Conservation (phyloP, 768 basidiomycete genomes). For the Mycena alexandri region DNA sequence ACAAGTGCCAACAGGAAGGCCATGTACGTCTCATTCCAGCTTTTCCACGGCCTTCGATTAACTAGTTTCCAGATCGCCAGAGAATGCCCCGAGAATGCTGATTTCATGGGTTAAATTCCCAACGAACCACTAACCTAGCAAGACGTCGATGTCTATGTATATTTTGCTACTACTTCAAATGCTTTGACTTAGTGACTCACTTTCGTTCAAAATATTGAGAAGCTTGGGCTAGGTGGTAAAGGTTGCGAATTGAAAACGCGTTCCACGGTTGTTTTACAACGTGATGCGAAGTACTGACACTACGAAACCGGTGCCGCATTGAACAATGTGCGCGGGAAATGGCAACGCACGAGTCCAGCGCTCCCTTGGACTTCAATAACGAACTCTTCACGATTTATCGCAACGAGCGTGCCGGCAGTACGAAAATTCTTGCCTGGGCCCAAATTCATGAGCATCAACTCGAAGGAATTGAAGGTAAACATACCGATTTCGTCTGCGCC, state of each 20-base stretch:
- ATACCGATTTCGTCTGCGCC: constrained; percentile 64
- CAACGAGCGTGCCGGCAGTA: constrained; percentile 64
- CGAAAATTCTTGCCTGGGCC: constrained; percentile 54
- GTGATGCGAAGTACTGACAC: no score
- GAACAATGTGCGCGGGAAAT: constrained; percentile 66
- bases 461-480: constrained; percentile 3
- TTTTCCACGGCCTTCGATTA: background rate
- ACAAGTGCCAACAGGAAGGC: constrained; percentile 89
- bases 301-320: constrained; percentile 33
- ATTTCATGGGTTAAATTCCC: constrained; percentile 59
- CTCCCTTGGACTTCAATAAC: constrained; percentile 60
- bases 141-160: constrained; percentile 14
- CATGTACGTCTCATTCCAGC: constrained; percentile 68
- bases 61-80: constrained; percentile 65
- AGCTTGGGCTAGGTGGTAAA: no score
- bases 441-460: background rate
- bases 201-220: no score
- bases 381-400: constrained; percentile 61
- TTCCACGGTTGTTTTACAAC: no score
- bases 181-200: no score
- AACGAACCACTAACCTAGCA: constrained; percentile 6
- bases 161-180: constrained; percentile 1
- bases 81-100: constrained; percentile 71
- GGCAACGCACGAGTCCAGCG: constrained; percentile 57
- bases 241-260: no score